These are phyloP conservation scores for Eustoma russellianum DNA, from an alignment of 257 asterid species.

Conservation along the genomic window DNA sequence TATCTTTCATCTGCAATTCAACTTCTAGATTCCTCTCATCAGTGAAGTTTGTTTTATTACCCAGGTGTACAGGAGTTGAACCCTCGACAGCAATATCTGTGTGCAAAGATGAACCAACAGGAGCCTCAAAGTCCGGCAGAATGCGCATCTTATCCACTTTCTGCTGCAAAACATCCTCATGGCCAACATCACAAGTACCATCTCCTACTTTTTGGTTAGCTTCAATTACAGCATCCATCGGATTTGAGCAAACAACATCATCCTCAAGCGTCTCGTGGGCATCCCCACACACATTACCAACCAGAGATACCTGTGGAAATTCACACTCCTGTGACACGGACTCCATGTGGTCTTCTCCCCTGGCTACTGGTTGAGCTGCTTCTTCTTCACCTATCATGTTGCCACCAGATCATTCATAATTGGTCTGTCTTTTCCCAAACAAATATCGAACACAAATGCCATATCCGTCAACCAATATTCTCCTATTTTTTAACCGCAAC, in stretches of 20 bases:
- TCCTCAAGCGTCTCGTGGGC: slow-evolving; percentile 12
- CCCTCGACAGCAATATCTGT: slow-evolving; percentile 30
- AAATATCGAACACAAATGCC: no score
- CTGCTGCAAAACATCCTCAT: slow-evolving; percentile 24
- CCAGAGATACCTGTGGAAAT: slow-evolving; percentile 19
- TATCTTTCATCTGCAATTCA: slow-evolving; percentile 53
- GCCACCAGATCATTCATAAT: no score
- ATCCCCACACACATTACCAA: slow-evolving; percentile 9
- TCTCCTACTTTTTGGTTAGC: slow-evolving; percentile 17
- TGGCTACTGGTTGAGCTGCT: slow-evolving; percentile 13
- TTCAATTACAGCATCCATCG: slow-evolving; percentile 9
- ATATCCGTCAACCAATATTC: no score
- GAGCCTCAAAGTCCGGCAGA: slow-evolving; percentile 31
- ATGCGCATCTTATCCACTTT: slow-evolving; percentile 20
- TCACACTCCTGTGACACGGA: slow-evolving; percentile 14
- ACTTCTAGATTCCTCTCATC: slow-evolving; percentile 19
- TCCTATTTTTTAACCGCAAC: no score
- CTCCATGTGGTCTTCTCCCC: slow-evolving; percentile 12
- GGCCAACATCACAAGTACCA: slow-evolving; percentile 12
- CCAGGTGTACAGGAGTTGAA: slow-evolving; percentile 21
- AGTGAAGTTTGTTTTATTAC: slow-evolving; percentile 16
- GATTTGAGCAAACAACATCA: slow-evolving; percentile 17
- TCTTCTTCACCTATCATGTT: slow-evolving; percentile 8
- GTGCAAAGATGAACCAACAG: slow-evolving; percentile 30
- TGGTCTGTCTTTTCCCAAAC: no score